Evolutionary conservation across 768 basidiomycete species (phyloP), one percentile per base, ranked within the genome.

Genomic region (Termitomyces sp.): DNA sequence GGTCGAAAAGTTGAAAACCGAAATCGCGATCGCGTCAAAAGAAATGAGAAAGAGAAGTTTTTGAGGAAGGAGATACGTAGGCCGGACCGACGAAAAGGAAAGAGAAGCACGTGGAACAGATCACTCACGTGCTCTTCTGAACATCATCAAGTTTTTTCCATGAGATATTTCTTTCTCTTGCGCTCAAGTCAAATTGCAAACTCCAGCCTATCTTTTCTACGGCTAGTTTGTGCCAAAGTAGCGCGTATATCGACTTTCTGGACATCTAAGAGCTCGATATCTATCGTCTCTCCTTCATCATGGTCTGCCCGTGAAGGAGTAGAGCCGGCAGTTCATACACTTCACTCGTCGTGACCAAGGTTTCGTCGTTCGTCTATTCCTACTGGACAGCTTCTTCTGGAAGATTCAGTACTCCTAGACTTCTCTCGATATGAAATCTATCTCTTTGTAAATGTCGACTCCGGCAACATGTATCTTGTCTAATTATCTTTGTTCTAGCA

Each of bases 161-260:
- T 22, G 2, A 3, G 5, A 6, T 15, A 6, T 24, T 50, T 57
- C n/a, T 37, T 65, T 62, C 69, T 58, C 70, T 64, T 63, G 73
- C 35, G 35, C 35, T 37, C 35, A 37, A 37, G 35, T 37, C 35
- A 37, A 37, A 37, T 37, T 37, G 35, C 35, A 37, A 37, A 15
- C 35, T 37, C 15, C 35, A 37, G 35, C 35, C 35, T 17, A 37
- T 37, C 14, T 37, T n/a, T n/a, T 51, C 56, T 54, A 67, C 62
- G 70, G 68, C 67, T 71, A 68, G 72, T 65, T 66, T 71, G 74
- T 71, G 74, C 74, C 74, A 73, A 69, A 74, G 72, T 57, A 73
- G 73, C 66, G 73, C 72, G 65, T 54, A 73, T 62, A 74, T 49
- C 37, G 55, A 64, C 34, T 35, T 52, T 21, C 48, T 60, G 72